Evolutionary conservation across 1,139 yeast species (phyloP).

Genomic region (Yamadazyma conglobata): DNA sequence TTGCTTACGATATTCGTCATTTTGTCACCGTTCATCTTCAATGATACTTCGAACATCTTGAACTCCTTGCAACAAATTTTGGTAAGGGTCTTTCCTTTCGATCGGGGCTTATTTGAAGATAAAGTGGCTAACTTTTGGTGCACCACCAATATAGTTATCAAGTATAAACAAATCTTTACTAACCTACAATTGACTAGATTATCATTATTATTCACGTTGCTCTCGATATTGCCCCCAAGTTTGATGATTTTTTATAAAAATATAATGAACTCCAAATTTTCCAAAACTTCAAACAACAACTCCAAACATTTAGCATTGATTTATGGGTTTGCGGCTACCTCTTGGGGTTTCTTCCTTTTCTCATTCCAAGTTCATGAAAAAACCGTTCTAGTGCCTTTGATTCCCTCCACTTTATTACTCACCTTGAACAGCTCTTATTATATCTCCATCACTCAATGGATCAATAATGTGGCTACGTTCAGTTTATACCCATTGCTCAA

Average conservation of each 20-base stretch:
- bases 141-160: slow-evolving; percentile 71
- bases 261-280: slow-evolving; percentile 31
- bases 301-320: slow-evolving; percentile 23
- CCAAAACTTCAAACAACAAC: slow-evolving; percentile 17
- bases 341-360: slow-evolving; percentile 85
- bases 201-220: slow-evolving; percentile 62
- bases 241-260: slow-evolving; percentile 51
- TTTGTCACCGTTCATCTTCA: slow-evolving; percentile 57
- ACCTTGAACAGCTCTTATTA: slow-evolving; percentile 57
- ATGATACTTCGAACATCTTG: slow-evolving; percentile 16
- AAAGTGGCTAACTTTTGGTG: slow-evolving; percentile 99
- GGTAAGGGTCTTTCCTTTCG: slow-evolving; percentile 82
- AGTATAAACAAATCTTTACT: slow-evolving; percentile 57
- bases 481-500: slow-evolving; percentile 85
- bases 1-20: slow-evolving; percentile 48
- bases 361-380: slow-evolving; percentile 97
- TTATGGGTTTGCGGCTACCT: slow-evolving; percentile 78
- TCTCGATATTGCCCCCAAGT: slow-evolving; percentile 67
- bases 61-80: slow-evolving; percentile 35
- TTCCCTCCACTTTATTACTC: slow-evolving; percentile 74
- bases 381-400: slow-evolving; percentile 78
- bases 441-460: slow-evolving; percentile 78
- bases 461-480: slow-evolving; percentile 77
- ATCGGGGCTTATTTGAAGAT: slow-evolving; percentile 94
- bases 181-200: slow-evolving; percentile 57